Percentiles rank a stretch among this genome's conserved stretches.
Evolutionary conservation across 345 rosid species (phyloP).

Genomic region (Hypericum perforatum): DNA sequence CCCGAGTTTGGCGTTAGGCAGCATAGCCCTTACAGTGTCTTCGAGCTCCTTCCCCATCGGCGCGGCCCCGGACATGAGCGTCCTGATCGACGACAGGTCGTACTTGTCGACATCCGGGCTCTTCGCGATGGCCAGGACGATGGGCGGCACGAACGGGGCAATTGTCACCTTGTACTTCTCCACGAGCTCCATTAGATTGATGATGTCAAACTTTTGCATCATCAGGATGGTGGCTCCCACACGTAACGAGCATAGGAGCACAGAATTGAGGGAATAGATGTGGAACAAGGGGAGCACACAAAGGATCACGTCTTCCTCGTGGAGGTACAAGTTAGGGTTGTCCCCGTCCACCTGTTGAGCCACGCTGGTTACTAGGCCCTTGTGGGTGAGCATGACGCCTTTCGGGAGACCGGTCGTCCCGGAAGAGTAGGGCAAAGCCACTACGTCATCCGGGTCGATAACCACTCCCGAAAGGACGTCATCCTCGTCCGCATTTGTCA

Average conservation of each 20-base stretch:
- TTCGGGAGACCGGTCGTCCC: slow-evolving; percentile 94
- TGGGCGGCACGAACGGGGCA: slow-evolving; percentile 77
- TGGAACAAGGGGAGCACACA: slow-evolving; percentile 80
- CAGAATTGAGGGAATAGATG: slow-evolving; percentile 58
- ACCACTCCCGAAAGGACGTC: slow-evolving; percentile 21
- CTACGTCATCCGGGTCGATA: slow-evolving; percentile 54
- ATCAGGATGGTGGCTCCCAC: slow-evolving; percentile 76
- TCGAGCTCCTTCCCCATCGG: too few relatives aligned
- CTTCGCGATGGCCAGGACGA: slow-evolving; percentile 24
- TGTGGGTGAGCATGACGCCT: slow-evolving; percentile 91
- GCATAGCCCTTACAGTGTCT: too few relatives aligned
- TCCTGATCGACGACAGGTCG: too few relatives aligned
- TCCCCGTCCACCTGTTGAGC: slow-evolving; percentile 96
- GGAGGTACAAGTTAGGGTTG: slow-evolving; percentile 71
- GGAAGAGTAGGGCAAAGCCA: slow-evolving; percentile 86
- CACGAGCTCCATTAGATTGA: slow-evolving; percentile 40
- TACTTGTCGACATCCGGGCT: too few relatives aligned
- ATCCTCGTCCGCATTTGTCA: slow-evolving; percentile 35
- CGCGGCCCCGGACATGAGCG: too few relatives aligned
- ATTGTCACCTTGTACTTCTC: slow-evolving; percentile 59
- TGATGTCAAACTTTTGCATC: slow-evolving; percentile 73
- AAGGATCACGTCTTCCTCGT: slow-evolving; percentile 57
- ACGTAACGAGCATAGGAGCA: slow-evolving; percentile 63
- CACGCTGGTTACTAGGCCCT: slow-evolving; percentile 61
- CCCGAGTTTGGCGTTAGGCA: too few relatives aligned